phyloP scores from a whole-genome alignment of 2,329 filamentous ascomycete species.

The Ophiostoma pallidulum region DNA sequence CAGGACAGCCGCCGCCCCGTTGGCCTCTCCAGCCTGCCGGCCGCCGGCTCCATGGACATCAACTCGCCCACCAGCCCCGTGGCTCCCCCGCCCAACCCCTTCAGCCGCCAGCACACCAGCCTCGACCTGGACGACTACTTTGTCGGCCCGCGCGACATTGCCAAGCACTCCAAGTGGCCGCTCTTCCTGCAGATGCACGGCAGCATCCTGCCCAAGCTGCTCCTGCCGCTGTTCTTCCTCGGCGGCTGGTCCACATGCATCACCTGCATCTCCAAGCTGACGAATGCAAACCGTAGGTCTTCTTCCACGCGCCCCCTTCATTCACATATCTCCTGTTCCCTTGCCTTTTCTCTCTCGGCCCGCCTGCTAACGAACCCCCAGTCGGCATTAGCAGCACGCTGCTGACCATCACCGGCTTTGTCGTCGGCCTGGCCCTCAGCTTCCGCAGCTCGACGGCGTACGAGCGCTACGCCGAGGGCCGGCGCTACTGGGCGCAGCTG shows the following conservation, averaged over 20 bases:
- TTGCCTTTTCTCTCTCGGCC: no score
- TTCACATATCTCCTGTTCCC: not conserved
- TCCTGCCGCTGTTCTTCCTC: slow-evolving; percentile 56
- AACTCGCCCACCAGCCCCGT: slow-evolving; percentile 22
- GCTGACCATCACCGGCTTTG: slow-evolving; percentile 71
- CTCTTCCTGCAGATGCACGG: slow-evolving; percentile 68
- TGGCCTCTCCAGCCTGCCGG: no score
- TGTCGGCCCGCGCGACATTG: slow-evolving; percentile 57
- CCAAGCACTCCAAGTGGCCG: slow-evolving; percentile 69
- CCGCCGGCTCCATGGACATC: not conserved
- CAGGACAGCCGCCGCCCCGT: no score
- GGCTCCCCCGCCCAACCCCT: slow-evolving; percentile 23
- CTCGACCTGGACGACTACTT: slow-evolving; percentile 36
- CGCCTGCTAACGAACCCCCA: slow-evolving; percentile 24
- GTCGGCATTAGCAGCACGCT: slow-evolving; percentile 53
- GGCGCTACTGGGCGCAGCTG: slow-evolving; percentile 47
- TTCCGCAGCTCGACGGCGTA: slow-evolving; percentile 73
- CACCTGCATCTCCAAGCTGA: slow-evolving; percentile 29
- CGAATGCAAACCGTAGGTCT: slow-evolving; percentile 21
- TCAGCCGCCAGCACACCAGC: slow-evolving; percentile 24
- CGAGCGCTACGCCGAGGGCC: slow-evolving; percentile 51
- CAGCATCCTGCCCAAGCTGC: slow-evolving; percentile 61
- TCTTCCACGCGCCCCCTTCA: no score
- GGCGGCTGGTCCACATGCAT: slow-evolving; percentile 57
- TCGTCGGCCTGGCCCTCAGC: slow-evolving; percentile 66